phyloP scores from a whole-genome alignment of 2,329 filamentous ascomycete species.

The Ilyonectria robusta region DNA sequence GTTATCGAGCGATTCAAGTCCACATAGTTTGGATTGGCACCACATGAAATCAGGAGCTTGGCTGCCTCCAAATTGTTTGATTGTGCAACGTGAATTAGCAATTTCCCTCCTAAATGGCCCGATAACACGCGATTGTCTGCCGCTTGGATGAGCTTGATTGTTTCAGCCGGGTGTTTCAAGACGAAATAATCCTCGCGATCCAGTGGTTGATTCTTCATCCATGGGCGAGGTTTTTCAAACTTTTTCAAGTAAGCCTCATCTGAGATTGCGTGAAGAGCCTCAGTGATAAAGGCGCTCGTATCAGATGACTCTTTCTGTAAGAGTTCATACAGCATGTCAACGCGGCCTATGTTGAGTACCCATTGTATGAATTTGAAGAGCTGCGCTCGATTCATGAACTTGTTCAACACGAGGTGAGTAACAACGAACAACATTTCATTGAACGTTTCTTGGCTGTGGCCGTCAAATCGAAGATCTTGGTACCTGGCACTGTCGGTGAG shows the following conservation, averaged over 20 bases:
- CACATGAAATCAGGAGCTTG: neutral
- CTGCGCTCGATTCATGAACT: fast-evolving
- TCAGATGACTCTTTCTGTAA: neutral
- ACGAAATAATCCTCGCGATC: neutral
- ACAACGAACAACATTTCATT: constrained; percentile 3
- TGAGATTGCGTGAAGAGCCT: neutral
- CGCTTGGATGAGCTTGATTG: neutral
- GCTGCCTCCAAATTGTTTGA: neutral
- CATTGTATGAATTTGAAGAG: neutral
- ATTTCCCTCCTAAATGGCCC: neutral
- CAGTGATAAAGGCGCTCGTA: neutral
- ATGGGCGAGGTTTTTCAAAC: no score
- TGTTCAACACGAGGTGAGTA: neutral
- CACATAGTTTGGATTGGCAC: neutral
- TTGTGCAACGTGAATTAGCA: neutral
- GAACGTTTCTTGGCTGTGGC: neutral
- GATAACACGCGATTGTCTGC: neutral
- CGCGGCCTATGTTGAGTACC: neutral
- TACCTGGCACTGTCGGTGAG: fast-evolving
- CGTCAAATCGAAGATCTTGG: neutral
- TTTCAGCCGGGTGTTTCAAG: neutral
- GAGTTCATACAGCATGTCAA: neutral
- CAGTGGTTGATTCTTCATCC: no score
- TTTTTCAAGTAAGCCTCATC: neutral
- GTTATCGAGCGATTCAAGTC: no score